Evolutionary conservation across 441 rosid genomes (phyloP), one percentile per base, ranked within the genome.

Genomic region (Bruguiera hainesii): DNA sequence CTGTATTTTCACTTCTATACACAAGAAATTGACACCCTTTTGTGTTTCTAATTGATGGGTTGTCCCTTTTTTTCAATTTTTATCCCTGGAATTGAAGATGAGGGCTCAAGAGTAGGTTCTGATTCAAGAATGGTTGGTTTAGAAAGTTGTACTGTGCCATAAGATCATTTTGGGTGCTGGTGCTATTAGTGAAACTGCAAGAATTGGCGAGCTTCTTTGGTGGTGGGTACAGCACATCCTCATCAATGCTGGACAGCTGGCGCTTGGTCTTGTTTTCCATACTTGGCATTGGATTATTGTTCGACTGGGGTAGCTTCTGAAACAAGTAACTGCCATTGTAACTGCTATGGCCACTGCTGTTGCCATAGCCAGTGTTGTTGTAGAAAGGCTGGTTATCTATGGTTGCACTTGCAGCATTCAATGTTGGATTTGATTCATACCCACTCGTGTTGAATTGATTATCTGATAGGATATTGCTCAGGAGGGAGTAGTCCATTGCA

Each of bases 401-500:
- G 31, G 57, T 42, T 28, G 74, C 66, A 53, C 30, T 25, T n/a
- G 75, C 66, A 53, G 48, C 20, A 63, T 52, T 70, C 64, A 73
- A 65, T 21, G 78, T 61, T 26, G 74, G 79, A 35, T 66, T 63
- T 61, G 76, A 77, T 2, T 84, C 86, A n/a, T 75, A 66, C 21
- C 79, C 89, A 4, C 70, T 25, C 30, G 69, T 37, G 63, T 28
- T 75, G 76, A 7, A 73, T 67, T 72, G 84, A 63, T 71, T 82
- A 46, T 94, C 97, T 16, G 81, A 70, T 1, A 91, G 79, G 63
- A 91, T 63, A 59, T 75, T 87, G 31, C 88, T 73, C 49, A 87
- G 76, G 56, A 91, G n/a, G 8, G 92, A 73, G 76, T 79, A 86
- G 78, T 94, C 99, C 80, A 81, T 66, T 60, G 94, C 87, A 25